These are phyloP conservation scores for Phytophthora quininea DNA, from an alignment of 352 stramenopile species.

Conservation along the genomic window DNA sequence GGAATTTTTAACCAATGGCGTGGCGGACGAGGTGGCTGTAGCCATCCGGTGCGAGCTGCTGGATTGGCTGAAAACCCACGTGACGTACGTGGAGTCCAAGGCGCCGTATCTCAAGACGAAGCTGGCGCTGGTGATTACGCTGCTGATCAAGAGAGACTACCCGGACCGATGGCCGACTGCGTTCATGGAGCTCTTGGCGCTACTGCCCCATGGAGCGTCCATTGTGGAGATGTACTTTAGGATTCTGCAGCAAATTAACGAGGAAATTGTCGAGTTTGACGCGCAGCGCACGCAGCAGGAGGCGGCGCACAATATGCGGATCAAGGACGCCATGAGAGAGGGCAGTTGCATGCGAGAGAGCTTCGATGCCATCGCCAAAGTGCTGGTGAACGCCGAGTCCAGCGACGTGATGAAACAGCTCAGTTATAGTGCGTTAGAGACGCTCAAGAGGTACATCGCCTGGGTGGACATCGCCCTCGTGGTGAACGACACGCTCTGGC, in stretches of 20 bases:
- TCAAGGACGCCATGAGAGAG: conserved; percentile 90
- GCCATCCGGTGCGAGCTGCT: conserved; percentile 66
- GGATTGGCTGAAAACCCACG: conserved; percentile 66
- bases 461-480: conserved; percentile 88
- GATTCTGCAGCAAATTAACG: conserved; percentile 89
- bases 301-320: conserved; percentile 77
- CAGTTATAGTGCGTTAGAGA: conserved; percentile 73
- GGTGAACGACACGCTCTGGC: conserved; percentile 84
- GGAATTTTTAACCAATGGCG: conserved; percentile 51
- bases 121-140: conserved; percentile 78
- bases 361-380: conserved; percentile 85
- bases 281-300: conserved; percentile 62
- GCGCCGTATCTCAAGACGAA: conserved; percentile 88
- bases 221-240: conserved; percentile 93
- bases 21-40: conserved; percentile 49
- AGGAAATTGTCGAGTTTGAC: conserved; percentile 92
- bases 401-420: conserved; percentile 73
- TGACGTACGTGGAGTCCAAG: conserved; percentile 60
- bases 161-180: conserved; percentile 83
- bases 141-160: conserved; percentile 91
- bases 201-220: conserved; percentile 72
- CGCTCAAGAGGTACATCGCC: conserved; percentile 85
- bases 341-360: conserved; percentile 74
- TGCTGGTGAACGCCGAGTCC: conserved; percentile 75
- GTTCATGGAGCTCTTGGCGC: conserved; percentile 83